Percentiles rank a stretch among this genome's conserved stretches.
phyloP scores from a whole-genome alignment of 352 stramenopile genomes.

The Phytophthora hybrid region DNA sequence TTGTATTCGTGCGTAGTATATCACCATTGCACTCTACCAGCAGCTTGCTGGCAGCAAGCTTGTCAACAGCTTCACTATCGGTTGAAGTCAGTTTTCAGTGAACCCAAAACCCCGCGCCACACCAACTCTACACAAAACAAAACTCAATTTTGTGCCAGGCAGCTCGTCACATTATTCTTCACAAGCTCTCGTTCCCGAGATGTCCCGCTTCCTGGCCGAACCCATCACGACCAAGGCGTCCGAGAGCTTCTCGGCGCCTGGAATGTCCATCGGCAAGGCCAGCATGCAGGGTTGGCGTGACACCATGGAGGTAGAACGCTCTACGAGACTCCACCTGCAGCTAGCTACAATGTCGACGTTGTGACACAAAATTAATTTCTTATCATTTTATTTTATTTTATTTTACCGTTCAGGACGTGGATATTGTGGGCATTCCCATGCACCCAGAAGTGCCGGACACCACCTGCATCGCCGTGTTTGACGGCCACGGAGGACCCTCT shows the following conservation, averaged over 20 bases:
- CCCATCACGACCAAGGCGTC: constrained; percentile 82
- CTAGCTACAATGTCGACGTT: constrained; percentile 1
- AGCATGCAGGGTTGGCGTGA: constrained; percentile 90
- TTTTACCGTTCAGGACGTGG: constrained; percentile 58
- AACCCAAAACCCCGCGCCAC: constrained; percentile 7
- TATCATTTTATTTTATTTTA: not conserved
- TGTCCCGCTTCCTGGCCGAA: constrained; percentile 89
- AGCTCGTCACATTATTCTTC: constrained; percentile 16
- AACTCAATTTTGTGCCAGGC: not conserved
- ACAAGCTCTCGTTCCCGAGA: constrained; percentile 20
- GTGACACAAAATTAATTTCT: constrained; percentile 4
- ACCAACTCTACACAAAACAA: constrained; percentile 8
- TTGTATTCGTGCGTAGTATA: too few relatives aligned
- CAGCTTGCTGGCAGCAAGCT: too few relatives aligned
- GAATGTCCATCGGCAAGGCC: constrained; percentile 70
- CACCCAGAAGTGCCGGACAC: constrained; percentile 61
- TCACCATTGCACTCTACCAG: too few relatives aligned
- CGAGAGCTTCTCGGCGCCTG: constrained; percentile 45
- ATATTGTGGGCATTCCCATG: constrained; percentile 79
- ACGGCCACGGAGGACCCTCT: constrained; percentile 77
- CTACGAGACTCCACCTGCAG: not conserved
- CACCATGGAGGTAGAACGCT: constrained; percentile 75
- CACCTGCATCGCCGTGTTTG: constrained; percentile 83
- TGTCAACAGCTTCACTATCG: too few relatives aligned
- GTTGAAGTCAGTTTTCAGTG: constrained; percentile 2